Evolutionary conservation across 495 filamentous ascomycete genomes (phyloP).

Genomic region (Penicillium silybi): DNA sequence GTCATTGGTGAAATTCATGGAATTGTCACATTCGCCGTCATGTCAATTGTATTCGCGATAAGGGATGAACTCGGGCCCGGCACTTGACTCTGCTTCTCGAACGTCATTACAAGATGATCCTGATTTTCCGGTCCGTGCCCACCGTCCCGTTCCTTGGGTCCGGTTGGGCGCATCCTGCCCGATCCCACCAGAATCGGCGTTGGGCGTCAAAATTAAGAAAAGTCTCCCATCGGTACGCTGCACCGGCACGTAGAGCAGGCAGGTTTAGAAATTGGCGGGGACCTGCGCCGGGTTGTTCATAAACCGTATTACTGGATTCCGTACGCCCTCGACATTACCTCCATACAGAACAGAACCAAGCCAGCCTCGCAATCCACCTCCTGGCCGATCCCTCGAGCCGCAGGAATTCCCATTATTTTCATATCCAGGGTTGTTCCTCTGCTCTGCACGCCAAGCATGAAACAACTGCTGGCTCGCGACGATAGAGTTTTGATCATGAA

Average conservation of each 20-base stretch:
- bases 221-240: not conserved
- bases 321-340: not conserved
- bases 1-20: not conserved
- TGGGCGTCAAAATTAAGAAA: constrained; percentile 1
- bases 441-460: constrained; percentile 6
- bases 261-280: constrained; percentile 1
- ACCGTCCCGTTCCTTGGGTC: constrained; percentile 6
- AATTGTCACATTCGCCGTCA: not conserved
- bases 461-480: constrained; percentile 1
- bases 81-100: no score
- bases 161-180: constrained; percentile 16
- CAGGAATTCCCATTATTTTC: not conserved
- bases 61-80: not conserved
- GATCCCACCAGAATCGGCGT: not conserved
- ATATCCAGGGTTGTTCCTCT: not conserved
- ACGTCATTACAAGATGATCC: no score
- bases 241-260: not conserved
- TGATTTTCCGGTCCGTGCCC: constrained; percentile 1
- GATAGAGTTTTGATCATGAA: constrained; percentile 6
- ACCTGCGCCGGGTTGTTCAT: not conserved
- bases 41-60: not conserved
- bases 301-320: not conserved
- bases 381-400: not conserved
- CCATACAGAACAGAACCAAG: not conserved
- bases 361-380: not conserved